phyloP scores from a whole-genome alignment of 2,329 filamentous ascomycete species.

The Verticillium klebahnii region DNA sequence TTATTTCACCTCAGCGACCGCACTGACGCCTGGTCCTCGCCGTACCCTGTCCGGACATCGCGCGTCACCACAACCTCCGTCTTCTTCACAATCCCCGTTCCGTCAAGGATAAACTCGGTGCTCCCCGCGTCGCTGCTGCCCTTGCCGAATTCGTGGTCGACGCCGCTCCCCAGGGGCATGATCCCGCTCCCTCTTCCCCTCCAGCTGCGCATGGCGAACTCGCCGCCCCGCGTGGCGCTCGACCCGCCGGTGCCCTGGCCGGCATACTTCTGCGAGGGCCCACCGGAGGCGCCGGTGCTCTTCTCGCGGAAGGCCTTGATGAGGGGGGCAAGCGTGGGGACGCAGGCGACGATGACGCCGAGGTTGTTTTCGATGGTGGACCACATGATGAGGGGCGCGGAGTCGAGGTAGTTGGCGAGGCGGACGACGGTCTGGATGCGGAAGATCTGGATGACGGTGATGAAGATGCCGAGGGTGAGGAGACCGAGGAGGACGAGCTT shows the following conservation, averaged over 20 bases:
- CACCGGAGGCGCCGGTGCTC: constrained; percentile 16
- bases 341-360: constrained; percentile 36
- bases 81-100: constrained; percentile 8
- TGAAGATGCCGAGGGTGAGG: constrained; percentile 45
- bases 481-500: constrained; percentile 37
- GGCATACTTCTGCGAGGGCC: constrained; percentile 6
- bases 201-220: constrained; percentile 23
- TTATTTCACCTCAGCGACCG: background rate
- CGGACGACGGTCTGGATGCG: constrained; percentile 43
- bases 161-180: constrained; percentile 13
- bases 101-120: constrained; percentile 5
- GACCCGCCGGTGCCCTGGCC: background rate
- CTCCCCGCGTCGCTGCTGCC: constrained; percentile 6
- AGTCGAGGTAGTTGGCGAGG: constrained; percentile 40
- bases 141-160: constrained; percentile 5
- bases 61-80: constrained; percentile 11
- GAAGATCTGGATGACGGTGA: constrained; percentile 45
- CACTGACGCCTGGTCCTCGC: background rate
- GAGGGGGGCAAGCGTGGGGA: constrained; percentile 39
- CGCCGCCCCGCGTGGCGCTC: constrained; percentile 5
- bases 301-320: constrained; percentile 30
- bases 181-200: constrained; percentile 16
- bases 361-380: constrained; percentile 39
- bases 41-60: background rate
- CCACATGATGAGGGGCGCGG: constrained; percentile 37